Evolutionary conservation across 1,284 basidiomycete species (phyloP), one percentile per base, ranked within the genome.

Genomic region (Thecaphora thlaspeos): DNA sequence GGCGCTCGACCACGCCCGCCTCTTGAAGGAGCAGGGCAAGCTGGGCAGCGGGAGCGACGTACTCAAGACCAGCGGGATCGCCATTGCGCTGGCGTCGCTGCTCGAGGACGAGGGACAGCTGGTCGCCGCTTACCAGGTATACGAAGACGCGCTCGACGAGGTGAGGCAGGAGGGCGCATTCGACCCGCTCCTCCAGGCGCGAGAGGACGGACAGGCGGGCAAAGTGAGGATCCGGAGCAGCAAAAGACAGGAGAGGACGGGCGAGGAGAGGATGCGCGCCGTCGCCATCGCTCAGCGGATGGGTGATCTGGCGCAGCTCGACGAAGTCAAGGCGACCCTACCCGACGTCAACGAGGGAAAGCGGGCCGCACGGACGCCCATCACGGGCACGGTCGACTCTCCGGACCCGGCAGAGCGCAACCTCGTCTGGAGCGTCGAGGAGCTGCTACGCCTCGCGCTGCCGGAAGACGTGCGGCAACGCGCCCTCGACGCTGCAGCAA

Each of bases 381-480:
- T 60, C 22, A 61, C 60, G n/a, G 61, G 57, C 9, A 63, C 60
- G 0, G 47, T 59, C 2, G 49, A 51, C 2, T 57, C 61, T 19
- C 41, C 49, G 23, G 68, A 71, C 17, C 62, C 67, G 0, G 63
- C 66, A 9, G 78, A 79, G 45, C 48, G 64, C 23, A 71, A 73
- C 58, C 51, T 78, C n/a, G 61, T 67, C 0, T 79, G 78, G 78
- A 75, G 72, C 48, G 73, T 79, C 21, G 72, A 73, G 37, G 76
- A 77, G 56, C 61, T 76, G 19, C 57, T 76, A 41, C 46, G 64
- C 5, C 56, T 76, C 19, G 44, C 56, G 1, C 32, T 70, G 10
- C 67, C 61, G 1, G 39, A 48, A 1, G 53, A 57, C 4, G 57
- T 63, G 1, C 59, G 51, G 24, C 49, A 56, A 9, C 48, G 43